These are phyloP conservation scores for Podospora tetraspora DNA, from an alignment of 495 filamentous ascomycete genomes.

Conservation along the genomic window DNA sequence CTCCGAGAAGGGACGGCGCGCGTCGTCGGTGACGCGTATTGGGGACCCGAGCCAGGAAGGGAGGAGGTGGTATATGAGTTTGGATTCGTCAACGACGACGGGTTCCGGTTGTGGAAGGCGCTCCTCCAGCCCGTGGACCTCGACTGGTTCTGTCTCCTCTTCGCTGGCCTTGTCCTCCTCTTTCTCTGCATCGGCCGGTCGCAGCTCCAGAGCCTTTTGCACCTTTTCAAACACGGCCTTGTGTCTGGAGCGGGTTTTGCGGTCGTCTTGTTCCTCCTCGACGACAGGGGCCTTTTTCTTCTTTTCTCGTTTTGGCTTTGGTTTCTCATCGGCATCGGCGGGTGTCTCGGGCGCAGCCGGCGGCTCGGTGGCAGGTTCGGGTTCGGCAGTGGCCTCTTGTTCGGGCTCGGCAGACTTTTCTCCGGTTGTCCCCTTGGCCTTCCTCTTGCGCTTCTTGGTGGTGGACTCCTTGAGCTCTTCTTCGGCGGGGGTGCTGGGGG, in stretches of 20 bases:
- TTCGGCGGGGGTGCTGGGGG: background rate
- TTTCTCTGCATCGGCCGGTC: slow-evolving; percentile 13
- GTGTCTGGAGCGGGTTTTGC: slow-evolving; percentile 34
- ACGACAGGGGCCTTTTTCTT: slow-evolving; percentile 35
- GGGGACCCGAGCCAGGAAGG: slow-evolving; percentile 75
- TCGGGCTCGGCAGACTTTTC: background rate
- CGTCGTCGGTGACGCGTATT: slow-evolving; percentile 53
- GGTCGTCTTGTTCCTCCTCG: slow-evolving; percentile 17
- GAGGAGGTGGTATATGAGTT: slow-evolving; percentile 50
- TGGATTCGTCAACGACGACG: slow-evolving; percentile 46
- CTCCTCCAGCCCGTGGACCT: slow-evolving; percentile 57
- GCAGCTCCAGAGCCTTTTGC: slow-evolving; percentile 39
- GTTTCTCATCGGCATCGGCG: slow-evolving; percentile 7
- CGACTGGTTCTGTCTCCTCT: slow-evolving; percentile 45
- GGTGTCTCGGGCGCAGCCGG: background rate
- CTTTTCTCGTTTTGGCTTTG: slow-evolving; percentile 10
- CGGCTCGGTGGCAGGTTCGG: background rate
- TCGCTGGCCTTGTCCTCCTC: slow-evolving; percentile 28
- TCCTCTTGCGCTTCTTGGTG: slow-evolving; percentile 3
- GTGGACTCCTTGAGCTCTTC: background rate
- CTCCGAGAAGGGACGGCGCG: slow-evolving; percentile 54
- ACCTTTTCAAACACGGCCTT: slow-evolving; percentile 45
- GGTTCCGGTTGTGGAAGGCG: slow-evolving; percentile 73
- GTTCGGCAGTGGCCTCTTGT: background rate
- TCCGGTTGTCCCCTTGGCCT: background rate